Conservation (phyloP, 768 basidiomycete species). For the Tylopilus subfusipes region DNA sequence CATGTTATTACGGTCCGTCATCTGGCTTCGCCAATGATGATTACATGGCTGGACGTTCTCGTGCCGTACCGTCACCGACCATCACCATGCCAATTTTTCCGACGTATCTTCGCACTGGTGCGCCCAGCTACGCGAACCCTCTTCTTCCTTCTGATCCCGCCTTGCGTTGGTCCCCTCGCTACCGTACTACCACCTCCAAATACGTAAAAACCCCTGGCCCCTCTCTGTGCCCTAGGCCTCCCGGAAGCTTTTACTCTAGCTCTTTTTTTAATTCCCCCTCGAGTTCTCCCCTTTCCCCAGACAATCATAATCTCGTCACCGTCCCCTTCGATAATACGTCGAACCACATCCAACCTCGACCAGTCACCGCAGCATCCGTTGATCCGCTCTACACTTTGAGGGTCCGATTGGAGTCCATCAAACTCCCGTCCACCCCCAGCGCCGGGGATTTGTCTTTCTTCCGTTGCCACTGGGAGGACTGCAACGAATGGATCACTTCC, state of each 20-base stretch:
- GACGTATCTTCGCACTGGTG: not conserved
- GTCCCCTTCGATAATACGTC: not conserved
- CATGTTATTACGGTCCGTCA: not conserved
- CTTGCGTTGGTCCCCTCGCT: not conserved
- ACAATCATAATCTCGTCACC: not conserved
- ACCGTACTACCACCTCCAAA: not conserved
- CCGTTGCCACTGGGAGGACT: slow-evolving; percentile 15
- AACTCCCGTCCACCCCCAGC: not conserved
- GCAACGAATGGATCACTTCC: slow-evolving; percentile 19
- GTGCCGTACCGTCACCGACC: not conserved
- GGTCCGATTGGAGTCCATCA: slow-evolving; percentile 7
- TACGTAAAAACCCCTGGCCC: not conserved
- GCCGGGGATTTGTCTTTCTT: slow-evolving; percentile 8
- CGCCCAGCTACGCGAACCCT: not conserved
- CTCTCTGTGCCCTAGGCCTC: not conserved
- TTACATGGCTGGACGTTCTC: not conserved
- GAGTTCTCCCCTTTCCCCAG: not conserved
- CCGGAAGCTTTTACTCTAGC: not conserved
- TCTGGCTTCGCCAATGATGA: not conserved
- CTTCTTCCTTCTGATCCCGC: not conserved
- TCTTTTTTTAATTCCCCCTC: not conserved
- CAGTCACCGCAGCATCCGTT: not conserved
- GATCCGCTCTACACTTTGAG: not conserved
- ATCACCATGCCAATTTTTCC: slow-evolving; percentile 7
- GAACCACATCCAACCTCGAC: not conserved